These are phyloP conservation scores for Pilasporangium apinafurcum DNA, from an alignment of 352 stramenopile genomes.

Conservation along the genomic window DNA sequence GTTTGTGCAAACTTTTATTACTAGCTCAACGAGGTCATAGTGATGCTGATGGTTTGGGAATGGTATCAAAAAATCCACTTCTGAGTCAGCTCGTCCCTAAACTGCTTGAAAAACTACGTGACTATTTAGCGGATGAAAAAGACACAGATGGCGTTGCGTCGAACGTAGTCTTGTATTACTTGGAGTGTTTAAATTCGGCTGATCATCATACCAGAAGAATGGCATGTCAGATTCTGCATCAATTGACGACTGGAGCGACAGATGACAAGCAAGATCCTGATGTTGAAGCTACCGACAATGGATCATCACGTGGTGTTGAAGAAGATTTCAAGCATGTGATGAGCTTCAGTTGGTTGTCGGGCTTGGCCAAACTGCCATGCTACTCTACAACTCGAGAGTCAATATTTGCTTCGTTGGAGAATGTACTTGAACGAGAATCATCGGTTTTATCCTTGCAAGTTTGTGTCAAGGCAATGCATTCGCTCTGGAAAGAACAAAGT, in stretches of 20 bases:
- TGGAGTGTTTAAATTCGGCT: conserved; percentile 58
- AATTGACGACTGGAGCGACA: conserved; percentile 28
- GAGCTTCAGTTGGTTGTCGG: conserved; percentile 64
- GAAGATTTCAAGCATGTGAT: conserved; percentile 18
- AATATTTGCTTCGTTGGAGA: conserved; percentile 64
- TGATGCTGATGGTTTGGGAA: conserved; percentile 6
- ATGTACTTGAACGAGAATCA: conserved; percentile 62
- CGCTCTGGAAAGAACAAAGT: conserved; percentile 43
- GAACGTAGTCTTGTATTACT: conserved; percentile 62
- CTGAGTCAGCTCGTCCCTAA: conserved; percentile 44
- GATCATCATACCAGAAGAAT: conserved; percentile 43
- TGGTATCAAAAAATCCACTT: conserved; percentile 20
- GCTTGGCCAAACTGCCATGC: conserved; percentile 59
- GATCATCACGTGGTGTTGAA: conserved; percentile 13
- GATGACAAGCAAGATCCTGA: conserved; percentile 26
- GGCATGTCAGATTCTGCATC: conserved; percentile 55
- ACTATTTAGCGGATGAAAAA: conserved; percentile 31
- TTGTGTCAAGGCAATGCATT: conserved; percentile 62
- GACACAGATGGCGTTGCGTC: conserved; percentile 26
- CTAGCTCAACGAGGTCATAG: conserved; percentile 18
- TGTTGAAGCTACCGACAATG: conserved; percentile 21
- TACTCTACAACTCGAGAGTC: conserved; percentile 46
- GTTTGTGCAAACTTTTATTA: conserved; percentile 72
- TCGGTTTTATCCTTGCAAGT: conserved; percentile 55
- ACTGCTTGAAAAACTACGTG: conserved; percentile 46